A percentile compares a stretch with the other conserved stretches of the same genome.
phyloP scores from a whole-genome alignment of 805 yeast species.

The Starmera amethionina region DNA sequence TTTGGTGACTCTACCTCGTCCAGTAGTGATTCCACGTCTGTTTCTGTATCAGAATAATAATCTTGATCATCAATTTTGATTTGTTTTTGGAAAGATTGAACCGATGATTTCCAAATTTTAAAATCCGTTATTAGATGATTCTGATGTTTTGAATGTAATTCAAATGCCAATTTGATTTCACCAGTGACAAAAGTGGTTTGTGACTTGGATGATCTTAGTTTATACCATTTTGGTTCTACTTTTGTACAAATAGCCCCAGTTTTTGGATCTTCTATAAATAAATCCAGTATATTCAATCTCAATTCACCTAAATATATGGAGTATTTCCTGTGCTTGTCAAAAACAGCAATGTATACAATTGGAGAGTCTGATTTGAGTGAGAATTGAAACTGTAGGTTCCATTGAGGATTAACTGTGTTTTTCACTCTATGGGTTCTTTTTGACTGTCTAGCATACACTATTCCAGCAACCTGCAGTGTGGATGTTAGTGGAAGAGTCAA shows the following conservation, averaged over 20 bases:
- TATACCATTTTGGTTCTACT: conserved; percentile 31
- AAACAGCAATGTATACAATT: conserved; percentile 14
- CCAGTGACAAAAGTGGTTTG: conserved; percentile 39
- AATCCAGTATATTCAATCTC: conserved; percentile 12
- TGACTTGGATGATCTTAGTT: conserved; percentile 29
- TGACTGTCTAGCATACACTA: conserved; percentile 13
- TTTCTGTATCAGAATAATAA: conserved; percentile 17
- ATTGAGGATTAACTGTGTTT: conserved; percentile 14
- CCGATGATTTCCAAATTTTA: conserved; percentile 9
- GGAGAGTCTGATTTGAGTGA: conserved; percentile 5
- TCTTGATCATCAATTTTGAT: conserved; percentile 15
- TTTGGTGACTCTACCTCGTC: neutral
- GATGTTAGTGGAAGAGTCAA: too few species aligned
- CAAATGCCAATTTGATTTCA: conserved; percentile 33
- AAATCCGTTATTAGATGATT: conserved; percentile 9
- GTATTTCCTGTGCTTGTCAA: conserved; percentile 17
- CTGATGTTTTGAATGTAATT: conserved; percentile 19
- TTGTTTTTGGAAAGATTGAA: conserved; percentile 1
- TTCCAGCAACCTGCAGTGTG: conserved; percentile 13
- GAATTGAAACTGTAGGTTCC: conserved; percentile 12
- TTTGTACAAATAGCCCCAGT: conserved; percentile 3
- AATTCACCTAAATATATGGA: conserved; percentile 19
- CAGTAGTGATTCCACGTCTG: conserved; percentile 16
- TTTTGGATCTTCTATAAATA: conserved; percentile 6
- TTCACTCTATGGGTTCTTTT: conserved; percentile 13